Evolutionary conservation across 495 filamentous ascomycete genomes (phyloP).

Genomic region (Lasiosphaeriaceae sp.): DNA sequence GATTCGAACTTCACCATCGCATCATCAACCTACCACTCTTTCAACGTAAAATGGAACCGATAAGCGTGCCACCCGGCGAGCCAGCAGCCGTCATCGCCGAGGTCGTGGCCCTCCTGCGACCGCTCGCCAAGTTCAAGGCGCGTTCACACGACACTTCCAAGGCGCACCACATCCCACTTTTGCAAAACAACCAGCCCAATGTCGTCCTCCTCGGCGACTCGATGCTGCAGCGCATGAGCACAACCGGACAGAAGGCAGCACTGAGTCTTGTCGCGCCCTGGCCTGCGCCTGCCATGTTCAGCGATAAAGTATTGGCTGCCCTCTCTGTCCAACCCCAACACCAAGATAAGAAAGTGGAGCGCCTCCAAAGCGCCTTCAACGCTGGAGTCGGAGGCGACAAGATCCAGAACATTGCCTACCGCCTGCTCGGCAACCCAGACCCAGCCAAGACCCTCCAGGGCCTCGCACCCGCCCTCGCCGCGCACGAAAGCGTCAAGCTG

Average conservation of each 20-base stretch:
- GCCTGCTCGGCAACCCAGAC: constrained; percentile 21
- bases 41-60: no score
- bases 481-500: constrained; percentile 10
- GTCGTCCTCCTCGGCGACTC: constrained; percentile 29
- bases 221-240: constrained; percentile 29
- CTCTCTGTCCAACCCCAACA: no score
- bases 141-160: constrained; percentile 21
- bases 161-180: constrained; percentile 10
- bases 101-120: constrained; percentile 1
- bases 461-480: background rate
- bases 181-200: constrained; percentile 9
- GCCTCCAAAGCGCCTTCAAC: constrained; percentile 17
- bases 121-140: constrained; percentile 16
- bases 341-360: background rate
- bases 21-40: no score
- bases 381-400: constrained; percentile 28
- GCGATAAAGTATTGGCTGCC: background rate
- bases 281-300: constrained; percentile 17
- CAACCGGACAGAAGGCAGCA: constrained; percentile 11
- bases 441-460: background rate
- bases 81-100: background rate
- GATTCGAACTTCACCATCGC: no score
- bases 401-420: constrained; percentile 31
- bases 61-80: no score
- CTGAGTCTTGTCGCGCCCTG: constrained; percentile 14